Percentiles rank a stretch among this genome's conserved stretches.
phyloP scores from a whole-genome alignment of 352 stramenopile genomes.

The Globisporangium barbulae region DNA sequence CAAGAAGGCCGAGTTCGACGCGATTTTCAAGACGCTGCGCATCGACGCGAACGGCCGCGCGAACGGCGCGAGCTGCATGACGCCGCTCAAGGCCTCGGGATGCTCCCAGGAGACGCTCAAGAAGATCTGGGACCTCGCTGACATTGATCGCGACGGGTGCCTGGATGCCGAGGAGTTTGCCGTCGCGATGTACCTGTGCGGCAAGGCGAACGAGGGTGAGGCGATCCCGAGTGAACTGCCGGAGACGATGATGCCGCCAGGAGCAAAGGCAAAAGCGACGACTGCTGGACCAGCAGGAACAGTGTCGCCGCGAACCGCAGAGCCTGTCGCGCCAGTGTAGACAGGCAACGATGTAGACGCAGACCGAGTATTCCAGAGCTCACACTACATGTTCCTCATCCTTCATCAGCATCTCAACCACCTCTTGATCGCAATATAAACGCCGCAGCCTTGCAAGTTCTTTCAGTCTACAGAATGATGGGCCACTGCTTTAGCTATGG shows the following conservation, averaged over 20 bases:
- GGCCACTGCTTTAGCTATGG: background rate
- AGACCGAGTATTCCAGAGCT: background rate
- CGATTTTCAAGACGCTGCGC: constrained; percentile 73
- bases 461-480: background rate
- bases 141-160: constrained; percentile 87
- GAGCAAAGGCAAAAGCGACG: constrained; percentile 28
- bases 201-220: constrained; percentile 70
- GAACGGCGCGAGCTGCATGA: constrained; percentile 71
- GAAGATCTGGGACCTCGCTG: constrained; percentile 88
- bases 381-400: background rate
- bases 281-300: background rate
- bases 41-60: constrained; percentile 55
- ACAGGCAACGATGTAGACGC: background rate
- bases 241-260: constrained; percentile 47
- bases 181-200: constrained; percentile 87
- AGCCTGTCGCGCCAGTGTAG: constrained; percentile 5
- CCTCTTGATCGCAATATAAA: background rate
- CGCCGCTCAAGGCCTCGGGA: constrained; percentile 60
- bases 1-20: constrained; percentile 78
- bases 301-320: constrained; percentile 3
- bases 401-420: background rate
- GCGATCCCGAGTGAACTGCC: constrained; percentile 60
- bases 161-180: constrained; percentile 91
- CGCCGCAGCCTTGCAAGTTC: background rate
- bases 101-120: constrained; percentile 74